phyloP scores from a whole-genome alignment of 2,329 filamentous ascomycete species.

The Aspergillus ochraceus region DNA sequence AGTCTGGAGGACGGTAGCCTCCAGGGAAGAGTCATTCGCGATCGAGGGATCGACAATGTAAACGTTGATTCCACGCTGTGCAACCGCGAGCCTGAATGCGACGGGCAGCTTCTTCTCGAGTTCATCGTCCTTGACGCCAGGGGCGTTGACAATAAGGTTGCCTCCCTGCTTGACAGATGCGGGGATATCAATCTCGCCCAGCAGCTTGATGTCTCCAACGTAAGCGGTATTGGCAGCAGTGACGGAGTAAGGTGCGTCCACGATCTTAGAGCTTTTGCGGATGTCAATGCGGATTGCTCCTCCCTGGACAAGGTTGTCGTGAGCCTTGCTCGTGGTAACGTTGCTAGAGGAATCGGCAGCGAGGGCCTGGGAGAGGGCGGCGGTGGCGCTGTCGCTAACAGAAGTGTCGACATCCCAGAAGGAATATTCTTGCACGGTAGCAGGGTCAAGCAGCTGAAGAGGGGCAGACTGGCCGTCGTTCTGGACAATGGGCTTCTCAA shows the following conservation, averaged over 20 bases:
- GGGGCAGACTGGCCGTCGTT: slow-evolving; percentile 39
- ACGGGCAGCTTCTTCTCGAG: slow-evolving; percentile 80
- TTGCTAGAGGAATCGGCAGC: slow-evolving; percentile 62
- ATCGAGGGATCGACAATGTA: slow-evolving; percentile 72
- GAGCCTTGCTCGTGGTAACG: slow-evolving; percentile 58
- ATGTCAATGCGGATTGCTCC: slow-evolving; percentile 83
- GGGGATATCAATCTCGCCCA: slow-evolving; percentile 75
- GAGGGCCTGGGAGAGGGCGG: slow-evolving; percentile 60
- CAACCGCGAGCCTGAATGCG: slow-evolving; percentile 68
- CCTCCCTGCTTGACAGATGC: slow-evolving; percentile 69
- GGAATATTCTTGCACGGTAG: slow-evolving; percentile 74
- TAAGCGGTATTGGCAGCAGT: slow-evolving; percentile 76
- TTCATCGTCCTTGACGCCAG: slow-evolving; percentile 82
- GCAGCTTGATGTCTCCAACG: slow-evolving; percentile 75
- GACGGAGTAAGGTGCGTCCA: slow-evolving; percentile 82
- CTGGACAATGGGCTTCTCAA: slow-evolving; percentile 41
- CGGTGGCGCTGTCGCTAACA: slow-evolving; percentile 62
- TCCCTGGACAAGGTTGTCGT: slow-evolving; percentile 68
- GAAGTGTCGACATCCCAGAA: slow-evolving; percentile 92
- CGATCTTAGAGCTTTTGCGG: slow-evolving; percentile 74
- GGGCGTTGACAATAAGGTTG: slow-evolving; percentile 72
- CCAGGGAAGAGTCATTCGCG: slow-evolving; percentile 66
- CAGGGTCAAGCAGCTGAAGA: slow-evolving; percentile 55
- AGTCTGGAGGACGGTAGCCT: slow-evolving; percentile 71
- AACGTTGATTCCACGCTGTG: slow-evolving; percentile 68